phyloP scores from a whole-genome alignment of 1,284 basidiomycete genomes.

The Cutaneotrichosporon spelunceum region DNA sequence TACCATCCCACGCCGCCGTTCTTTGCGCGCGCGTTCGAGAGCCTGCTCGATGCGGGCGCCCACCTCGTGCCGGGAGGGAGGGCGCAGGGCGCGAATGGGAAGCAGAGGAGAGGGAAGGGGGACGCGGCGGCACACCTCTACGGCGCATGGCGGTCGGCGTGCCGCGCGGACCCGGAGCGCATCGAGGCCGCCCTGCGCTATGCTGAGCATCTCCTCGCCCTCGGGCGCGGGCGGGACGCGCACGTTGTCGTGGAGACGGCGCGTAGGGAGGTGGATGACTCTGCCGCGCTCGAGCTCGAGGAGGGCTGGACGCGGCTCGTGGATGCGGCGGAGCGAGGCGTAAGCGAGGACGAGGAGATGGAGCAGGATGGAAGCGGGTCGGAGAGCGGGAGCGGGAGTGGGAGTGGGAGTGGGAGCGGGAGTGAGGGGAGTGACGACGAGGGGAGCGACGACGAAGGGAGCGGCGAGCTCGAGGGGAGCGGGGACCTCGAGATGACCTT shows the following conservation, averaged over 20 bases:
- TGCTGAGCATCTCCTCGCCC: constrained; percentile 29
- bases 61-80: background rate
- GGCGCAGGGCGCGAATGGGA: too few relatives aligned
- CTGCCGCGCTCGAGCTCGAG: constrained; percentile 25
- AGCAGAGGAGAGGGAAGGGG: constrained; percentile 14
- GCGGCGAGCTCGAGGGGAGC: too few relatives aligned
- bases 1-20: constrained; percentile 29
- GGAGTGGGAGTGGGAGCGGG: too few relatives aligned
- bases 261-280: constrained; percentile 23
- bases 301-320: constrained; percentile 25
- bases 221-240: constrained; percentile 27
- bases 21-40: constrained; percentile 29
- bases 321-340: constrained; percentile 12
- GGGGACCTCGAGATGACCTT: constrained; percentile 21
- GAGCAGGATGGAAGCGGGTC: constrained; percentile 43
- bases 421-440: too few relatives aligned
- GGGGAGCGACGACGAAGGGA: too few relatives aligned
- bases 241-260: constrained; percentile 34
- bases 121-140: constrained; percentile 29
- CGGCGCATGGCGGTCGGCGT: constrained; percentile 29
- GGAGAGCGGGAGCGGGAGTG: constrained; percentile 15
- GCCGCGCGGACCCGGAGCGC: constrained; percentile 19
- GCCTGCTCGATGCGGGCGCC: constrained; percentile 11
- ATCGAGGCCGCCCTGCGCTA: constrained; percentile 31
- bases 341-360: constrained; percentile 26